Evolutionary conservation across 768 basidiomycete species (phyloP).

Genomic region (Pisolithus tinctorius): DNA sequence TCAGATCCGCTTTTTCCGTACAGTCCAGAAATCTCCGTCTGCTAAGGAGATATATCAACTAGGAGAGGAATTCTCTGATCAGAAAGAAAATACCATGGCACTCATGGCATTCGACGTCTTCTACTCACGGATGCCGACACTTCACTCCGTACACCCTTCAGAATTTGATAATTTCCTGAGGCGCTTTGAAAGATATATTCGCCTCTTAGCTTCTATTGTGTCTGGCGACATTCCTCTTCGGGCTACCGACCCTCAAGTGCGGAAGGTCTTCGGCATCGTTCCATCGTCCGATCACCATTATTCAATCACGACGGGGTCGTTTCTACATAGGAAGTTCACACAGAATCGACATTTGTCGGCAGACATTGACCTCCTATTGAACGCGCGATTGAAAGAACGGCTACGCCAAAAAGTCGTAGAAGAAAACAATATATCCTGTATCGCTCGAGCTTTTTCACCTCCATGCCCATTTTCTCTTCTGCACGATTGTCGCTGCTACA

Average conservation of each 20-base stretch:
- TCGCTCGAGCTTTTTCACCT: neutral
- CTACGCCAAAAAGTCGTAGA: neutral
- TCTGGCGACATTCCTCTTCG: constrained; percentile 29
- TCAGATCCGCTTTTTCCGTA: neutral
- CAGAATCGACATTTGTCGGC: neutral
- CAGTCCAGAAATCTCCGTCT: neutral
- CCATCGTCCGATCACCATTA: neutral
- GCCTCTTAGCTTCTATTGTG: constrained; percentile 30
- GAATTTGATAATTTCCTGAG: constrained; percentile 24
- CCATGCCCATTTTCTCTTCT: neutral
- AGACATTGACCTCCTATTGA: neutral
- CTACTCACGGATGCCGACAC: neutral
- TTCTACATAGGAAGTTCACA: neutral
- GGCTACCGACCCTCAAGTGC: neutral
- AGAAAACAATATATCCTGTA: neutral
- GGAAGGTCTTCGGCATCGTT: neutral
- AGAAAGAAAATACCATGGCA: neutral
- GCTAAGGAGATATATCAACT: neutral
- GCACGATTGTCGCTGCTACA: neutral
- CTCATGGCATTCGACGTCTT: neutral
- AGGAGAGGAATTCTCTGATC: neutral
- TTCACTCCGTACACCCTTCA: constrained; percentile 19
- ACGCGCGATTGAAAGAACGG: neutral
- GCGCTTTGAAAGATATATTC: constrained; percentile 22
- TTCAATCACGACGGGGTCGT: neutral